Conservation (phyloP, 331 rosid genomes). For the Dryas integrifolia region DNA sequence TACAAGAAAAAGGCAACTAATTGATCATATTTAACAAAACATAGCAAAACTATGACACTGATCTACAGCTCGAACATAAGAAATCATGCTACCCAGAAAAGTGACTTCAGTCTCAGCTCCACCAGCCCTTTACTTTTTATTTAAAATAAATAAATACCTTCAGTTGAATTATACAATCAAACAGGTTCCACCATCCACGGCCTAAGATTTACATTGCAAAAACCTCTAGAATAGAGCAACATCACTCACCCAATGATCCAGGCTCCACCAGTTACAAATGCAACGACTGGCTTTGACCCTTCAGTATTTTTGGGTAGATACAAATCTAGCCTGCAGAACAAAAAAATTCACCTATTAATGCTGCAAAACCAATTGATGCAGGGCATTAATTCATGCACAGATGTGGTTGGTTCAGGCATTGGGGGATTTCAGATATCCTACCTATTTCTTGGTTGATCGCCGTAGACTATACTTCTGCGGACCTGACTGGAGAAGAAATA, state of each 20-base stretch:
- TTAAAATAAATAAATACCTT: too few relatives aligned
- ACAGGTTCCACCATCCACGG: background rate
- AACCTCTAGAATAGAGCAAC: slow-evolving; percentile 5
- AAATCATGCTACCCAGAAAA: background rate
- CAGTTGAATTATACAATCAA: too few relatives aligned
- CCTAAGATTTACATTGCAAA: background rate
- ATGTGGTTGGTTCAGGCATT: too few relatives aligned
- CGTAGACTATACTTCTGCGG: slow-evolving; percentile 78
- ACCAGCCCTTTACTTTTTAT: too few relatives aligned
- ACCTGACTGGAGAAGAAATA: slow-evolving; percentile 82
- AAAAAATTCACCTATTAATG: slow-evolving; percentile 21
- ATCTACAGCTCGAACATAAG: background rate
- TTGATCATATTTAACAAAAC: background rate
- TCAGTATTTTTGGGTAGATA: slow-evolving; percentile 66
- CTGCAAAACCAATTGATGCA: slow-evolving; percentile 19
- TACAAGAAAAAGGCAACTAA: slow-evolving; percentile 1
- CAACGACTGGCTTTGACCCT: slow-evolving; percentile 86
- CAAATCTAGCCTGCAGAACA: slow-evolving; percentile 77
- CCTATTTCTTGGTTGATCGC: slow-evolving; percentile 96
- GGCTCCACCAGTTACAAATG: slow-evolving; percentile 95
- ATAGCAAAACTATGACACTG: background rate
- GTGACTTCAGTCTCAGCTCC: slow-evolving; percentile 10
- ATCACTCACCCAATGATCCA: slow-evolving; percentile 91
- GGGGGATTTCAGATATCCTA: slow-evolving; percentile 16
- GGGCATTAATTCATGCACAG: too few relatives aligned